Conservation (phyloP, 169 alveolate species). For the Plasmodium gonderi region DNA sequence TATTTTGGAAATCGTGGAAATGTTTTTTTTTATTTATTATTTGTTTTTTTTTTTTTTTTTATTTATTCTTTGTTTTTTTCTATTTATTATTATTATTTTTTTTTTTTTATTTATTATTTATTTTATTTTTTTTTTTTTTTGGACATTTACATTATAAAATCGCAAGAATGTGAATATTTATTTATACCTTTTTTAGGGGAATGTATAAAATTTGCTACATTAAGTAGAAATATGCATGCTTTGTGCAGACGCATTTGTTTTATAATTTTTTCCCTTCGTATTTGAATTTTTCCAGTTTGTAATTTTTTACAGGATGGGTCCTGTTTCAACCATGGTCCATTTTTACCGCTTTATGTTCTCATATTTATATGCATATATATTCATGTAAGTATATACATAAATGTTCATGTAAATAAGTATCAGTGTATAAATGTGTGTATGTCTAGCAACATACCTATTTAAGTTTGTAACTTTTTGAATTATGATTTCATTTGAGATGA, state of each 20-base stretch:
- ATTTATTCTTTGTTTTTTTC: no score
- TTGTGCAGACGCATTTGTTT: background rate
- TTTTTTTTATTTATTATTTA: no score
- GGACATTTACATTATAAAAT: background rate
- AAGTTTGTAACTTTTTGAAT: background rate
- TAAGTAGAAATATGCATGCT: background rate
- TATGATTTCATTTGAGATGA: background rate
- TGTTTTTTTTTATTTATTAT: no score
- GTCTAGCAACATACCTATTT: background rate
- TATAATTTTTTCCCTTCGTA: background rate
- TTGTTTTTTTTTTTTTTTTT: background rate
- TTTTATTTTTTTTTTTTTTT: background rate
- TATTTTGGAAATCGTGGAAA: background rate
- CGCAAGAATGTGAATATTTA: background rate
- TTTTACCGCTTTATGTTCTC: slow-evolving; percentile 17
- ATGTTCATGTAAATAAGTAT: background rate
- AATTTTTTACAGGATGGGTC: background rate
- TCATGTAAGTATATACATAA: background rate
- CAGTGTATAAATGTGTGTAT: background rate
- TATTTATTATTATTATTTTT: no score
- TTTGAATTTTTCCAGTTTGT: background rate
- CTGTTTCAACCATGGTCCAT: background rate
- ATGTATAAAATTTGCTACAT: background rate
- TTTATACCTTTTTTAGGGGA: background rate
- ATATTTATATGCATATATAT: background rate